Evolutionary conservation across 768 basidiomycete genomes (phyloP).

Genomic region (Fomitopsis pulvina): DNA sequence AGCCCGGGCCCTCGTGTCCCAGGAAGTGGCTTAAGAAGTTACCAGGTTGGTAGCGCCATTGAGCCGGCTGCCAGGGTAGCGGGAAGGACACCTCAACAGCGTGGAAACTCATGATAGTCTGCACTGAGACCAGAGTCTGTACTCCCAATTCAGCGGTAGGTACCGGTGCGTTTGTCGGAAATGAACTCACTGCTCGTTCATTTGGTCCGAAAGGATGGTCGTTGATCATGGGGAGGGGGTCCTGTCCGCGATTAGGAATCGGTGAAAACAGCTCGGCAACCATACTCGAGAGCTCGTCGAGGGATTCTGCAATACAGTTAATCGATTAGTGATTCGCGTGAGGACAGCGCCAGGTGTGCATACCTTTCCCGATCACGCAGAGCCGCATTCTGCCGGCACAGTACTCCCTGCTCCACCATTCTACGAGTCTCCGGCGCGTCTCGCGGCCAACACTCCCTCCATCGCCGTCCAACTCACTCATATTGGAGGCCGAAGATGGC

Average conservation of each 20-base stretch:
- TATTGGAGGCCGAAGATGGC: conserved; percentile 46
- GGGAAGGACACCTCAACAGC: conserved; percentile 79
- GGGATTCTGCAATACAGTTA: conserved; percentile 45
- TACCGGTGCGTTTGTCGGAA: conserved; percentile 1
- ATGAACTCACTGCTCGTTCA: conserved; percentile 58
- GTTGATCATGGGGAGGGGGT: conserved; percentile 52
- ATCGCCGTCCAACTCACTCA: conserved; percentile 61
- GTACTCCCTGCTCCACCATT: conserved; percentile 83
- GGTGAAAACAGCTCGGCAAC: conserved; percentile 66
- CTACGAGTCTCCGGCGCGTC: conserved; percentile 67
- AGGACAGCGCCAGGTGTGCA: background rate
- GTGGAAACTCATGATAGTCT: conserved; percentile 86
- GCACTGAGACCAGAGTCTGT: conserved; percentile 76
- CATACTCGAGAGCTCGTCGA: conserved; percentile 63
- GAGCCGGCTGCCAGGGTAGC: conserved; percentile 61
- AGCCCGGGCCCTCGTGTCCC: conserved; percentile 92
- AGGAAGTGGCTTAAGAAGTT: conserved; percentile 74
- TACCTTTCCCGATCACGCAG: conserved; percentile 76
- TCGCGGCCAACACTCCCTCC: conserved; percentile 76
- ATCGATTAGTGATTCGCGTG: background rate
- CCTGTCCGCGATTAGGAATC: conserved; percentile 54
- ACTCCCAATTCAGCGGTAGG: conserved; percentile 4
- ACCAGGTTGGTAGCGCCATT: conserved; percentile 76
- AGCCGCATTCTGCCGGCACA: conserved; percentile 79
- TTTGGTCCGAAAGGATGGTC: conserved; percentile 74